phyloP scores from a whole-genome alignment of 371 early-diverging fungal species.

The Coemansia linderi region DNA sequence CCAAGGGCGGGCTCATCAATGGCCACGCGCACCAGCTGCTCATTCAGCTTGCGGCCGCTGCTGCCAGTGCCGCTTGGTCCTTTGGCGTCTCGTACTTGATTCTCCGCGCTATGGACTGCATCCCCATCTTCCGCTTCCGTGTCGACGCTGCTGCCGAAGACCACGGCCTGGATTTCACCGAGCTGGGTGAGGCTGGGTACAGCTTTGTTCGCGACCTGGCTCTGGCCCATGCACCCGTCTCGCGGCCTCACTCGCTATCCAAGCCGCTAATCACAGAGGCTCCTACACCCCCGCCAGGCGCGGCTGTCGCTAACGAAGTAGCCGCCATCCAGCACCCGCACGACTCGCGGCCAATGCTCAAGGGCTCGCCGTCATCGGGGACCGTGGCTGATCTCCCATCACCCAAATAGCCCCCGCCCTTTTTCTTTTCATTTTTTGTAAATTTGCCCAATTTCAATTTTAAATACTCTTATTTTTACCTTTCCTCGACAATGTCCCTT shows the following conservation, averaged over 20 bases:
- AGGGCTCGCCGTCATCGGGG: slow-evolving; percentile 9
- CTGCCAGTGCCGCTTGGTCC: slow-evolving; percentile 77
- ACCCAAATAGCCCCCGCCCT: not conserved
- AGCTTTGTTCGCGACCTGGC: slow-evolving; percentile 39
- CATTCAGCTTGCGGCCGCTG: slow-evolving; percentile 78
- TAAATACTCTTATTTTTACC: too few relatives aligned
- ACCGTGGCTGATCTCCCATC: slow-evolving; percentile 1
- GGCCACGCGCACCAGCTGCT: slow-evolving; percentile 78
- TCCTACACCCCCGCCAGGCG: not conserved
- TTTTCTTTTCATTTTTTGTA: not conserved
- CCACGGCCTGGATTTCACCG: slow-evolving; percentile 73
- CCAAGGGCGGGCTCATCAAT: slow-evolving; percentile 75
- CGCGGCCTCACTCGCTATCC: not conserved
- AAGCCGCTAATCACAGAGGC: not conserved
- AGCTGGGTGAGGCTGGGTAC: slow-evolving; percentile 71
- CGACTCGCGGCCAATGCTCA: slow-evolving; percentile 4
- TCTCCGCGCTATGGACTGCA: slow-evolving; percentile 74
- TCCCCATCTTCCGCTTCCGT: slow-evolving; percentile 65
- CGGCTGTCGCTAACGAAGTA: not conserved
- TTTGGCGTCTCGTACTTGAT: slow-evolving; percentile 76
- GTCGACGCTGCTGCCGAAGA: slow-evolving; percentile 71
- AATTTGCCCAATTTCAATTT: not conserved
- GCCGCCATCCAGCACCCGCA: slow-evolving; percentile 8
- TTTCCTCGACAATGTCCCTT: not conserved
- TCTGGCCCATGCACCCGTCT: slow-evolving; percentile 6